Conservation (phyloP, 2,329 filamentous ascomycete genomes). For the Magnaporthiopsis poae region DNA sequence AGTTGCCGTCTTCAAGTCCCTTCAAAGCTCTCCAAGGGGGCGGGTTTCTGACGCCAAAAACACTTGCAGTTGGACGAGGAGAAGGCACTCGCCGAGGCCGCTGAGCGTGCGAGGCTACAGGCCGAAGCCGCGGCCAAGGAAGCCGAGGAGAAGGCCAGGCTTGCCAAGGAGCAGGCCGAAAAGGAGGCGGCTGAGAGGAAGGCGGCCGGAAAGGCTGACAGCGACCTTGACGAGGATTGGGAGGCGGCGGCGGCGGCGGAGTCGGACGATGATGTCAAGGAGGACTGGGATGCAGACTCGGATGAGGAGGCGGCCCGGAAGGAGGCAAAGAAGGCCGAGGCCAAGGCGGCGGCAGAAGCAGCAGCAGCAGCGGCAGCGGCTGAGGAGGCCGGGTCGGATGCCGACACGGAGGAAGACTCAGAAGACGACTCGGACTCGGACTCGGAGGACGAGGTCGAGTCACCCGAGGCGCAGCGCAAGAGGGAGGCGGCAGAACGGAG, state of each 20-base stretch:
- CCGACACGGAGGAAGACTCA: conserved; percentile 18
- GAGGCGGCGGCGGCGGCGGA: conserved; percentile 73
- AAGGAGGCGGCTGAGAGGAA: conserved; percentile 39
- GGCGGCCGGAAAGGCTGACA: conserved; percentile 46
- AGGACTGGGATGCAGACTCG: conserved; percentile 85
- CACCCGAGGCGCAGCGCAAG: conserved; percentile 68
- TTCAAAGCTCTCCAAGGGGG: not conserved
- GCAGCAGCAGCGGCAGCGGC: conserved; percentile 23
- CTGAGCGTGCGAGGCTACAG: conserved; percentile 57
- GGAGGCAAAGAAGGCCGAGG: conserved; percentile 19
- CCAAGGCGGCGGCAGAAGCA: conserved; percentile 10
- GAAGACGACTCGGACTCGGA: conserved; percentile 49
- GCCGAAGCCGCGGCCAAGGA: conserved; percentile 58
- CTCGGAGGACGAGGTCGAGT: conserved; percentile 62
- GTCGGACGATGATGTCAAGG: conserved; percentile 69
- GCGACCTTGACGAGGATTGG: conserved; percentile 73
- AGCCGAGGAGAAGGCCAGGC: conserved; percentile 49
- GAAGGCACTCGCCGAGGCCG: conserved; percentile 66
- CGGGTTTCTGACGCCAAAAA: not conserved
- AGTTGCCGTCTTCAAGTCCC: not conserved
- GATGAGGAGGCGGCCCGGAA: conserved; percentile 54
- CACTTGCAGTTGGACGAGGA: conserved; percentile 58
- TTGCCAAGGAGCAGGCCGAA: conserved; percentile 44
- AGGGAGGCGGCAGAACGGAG: conserved; percentile 80
- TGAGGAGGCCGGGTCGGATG: conserved; percentile 30